Evolutionary conservation across 306 rosid species (phyloP).

Genomic region (Erythrophleum fordii): DNA sequence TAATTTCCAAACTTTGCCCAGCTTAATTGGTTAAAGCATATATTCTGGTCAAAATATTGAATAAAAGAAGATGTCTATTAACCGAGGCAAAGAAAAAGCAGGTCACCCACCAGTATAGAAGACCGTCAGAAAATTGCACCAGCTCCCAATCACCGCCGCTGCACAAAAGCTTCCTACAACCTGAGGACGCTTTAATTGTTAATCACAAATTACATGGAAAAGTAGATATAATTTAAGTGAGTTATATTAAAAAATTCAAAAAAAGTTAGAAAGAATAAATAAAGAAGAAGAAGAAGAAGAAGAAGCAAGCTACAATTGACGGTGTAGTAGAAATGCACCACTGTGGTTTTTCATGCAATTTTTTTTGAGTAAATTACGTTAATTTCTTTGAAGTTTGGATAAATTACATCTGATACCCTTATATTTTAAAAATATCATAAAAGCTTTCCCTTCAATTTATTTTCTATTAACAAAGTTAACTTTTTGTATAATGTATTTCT

Average conservation of each 20-base stretch:
- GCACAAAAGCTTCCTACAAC: slow-evolving; percentile 65
- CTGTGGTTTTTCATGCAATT: slow-evolving; percentile 15
- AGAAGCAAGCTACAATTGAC: background rate
- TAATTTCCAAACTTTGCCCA: background rate
- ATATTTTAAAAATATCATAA: no score
- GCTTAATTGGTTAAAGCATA: background rate
- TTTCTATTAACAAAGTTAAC: no score
- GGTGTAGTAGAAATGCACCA: slow-evolving; percentile 28
- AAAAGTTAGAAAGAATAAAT: no score
- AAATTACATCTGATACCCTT: background rate
- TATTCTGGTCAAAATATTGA: slow-evolving; percentile 5
- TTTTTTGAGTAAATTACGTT: background rate
- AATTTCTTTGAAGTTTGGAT: background rate
- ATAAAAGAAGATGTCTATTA: background rate
- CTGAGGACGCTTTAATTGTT: slow-evolving; percentile 49
- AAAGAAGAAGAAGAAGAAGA: no score
- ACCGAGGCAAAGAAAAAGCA: slow-evolving; percentile 21
- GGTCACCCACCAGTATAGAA: slow-evolving; percentile 77
- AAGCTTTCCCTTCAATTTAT: no score
- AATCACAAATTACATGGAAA: slow-evolving; percentile 33
- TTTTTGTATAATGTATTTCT: no score
- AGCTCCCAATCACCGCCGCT: slow-evolving; percentile 86
- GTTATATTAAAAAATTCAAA: no score
- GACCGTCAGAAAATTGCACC: slow-evolving; percentile 91
- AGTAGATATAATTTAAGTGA: background rate